These are phyloP conservation scores for Ceratocystis harringtonii DNA, from an alignment of 2,329 filamentous ascomycete species.

Conservation along the genomic window DNA sequence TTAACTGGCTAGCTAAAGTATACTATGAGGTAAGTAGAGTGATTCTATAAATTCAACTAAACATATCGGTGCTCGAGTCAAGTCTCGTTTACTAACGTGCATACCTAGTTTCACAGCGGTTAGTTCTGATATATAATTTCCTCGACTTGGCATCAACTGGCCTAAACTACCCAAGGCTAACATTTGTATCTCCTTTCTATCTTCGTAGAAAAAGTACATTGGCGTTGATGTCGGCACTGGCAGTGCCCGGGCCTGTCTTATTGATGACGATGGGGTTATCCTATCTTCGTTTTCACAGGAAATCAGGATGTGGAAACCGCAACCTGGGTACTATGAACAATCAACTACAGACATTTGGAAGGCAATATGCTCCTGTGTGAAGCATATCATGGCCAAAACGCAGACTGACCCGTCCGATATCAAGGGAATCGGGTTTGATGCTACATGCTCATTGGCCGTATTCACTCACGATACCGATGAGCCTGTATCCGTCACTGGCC, in stretches of 20 bases:
- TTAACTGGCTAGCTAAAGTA: background rate
- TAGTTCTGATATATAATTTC: background rate
- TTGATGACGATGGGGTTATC: slow-evolving; percentile 83
- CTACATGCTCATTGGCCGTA: slow-evolving; percentile 92
- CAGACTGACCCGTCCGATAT: slow-evolving; percentile 62
- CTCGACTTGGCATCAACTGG: background rate
- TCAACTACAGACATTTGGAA: slow-evolving; percentile 94
- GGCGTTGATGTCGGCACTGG: slow-evolving; percentile 95
- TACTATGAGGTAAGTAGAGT: background rate
- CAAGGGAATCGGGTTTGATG: slow-evolving; percentile 89
- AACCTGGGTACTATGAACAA: slow-evolving; percentile 79
- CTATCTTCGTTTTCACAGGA: slow-evolving; percentile 57
- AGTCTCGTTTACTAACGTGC: background rate
- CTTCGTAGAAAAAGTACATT: slow-evolving; percentile 44
- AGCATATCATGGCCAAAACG: slow-evolving; percentile 64
- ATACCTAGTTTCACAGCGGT: no score
- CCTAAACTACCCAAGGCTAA: background rate
- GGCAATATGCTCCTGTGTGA: slow-evolving; percentile 80
- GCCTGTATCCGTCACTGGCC: slow-evolving; percentile 78
- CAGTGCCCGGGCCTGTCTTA: slow-evolving; percentile 88
- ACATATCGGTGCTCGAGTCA: background rate
- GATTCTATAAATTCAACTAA: background rate
- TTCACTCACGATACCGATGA: slow-evolving; percentile 82
- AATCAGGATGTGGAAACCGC: slow-evolving; percentile 67
- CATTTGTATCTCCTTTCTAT: background rate